Conservation (phyloP, 352 stramenopile species). For the Saprolegnia parasitica region DNA sequence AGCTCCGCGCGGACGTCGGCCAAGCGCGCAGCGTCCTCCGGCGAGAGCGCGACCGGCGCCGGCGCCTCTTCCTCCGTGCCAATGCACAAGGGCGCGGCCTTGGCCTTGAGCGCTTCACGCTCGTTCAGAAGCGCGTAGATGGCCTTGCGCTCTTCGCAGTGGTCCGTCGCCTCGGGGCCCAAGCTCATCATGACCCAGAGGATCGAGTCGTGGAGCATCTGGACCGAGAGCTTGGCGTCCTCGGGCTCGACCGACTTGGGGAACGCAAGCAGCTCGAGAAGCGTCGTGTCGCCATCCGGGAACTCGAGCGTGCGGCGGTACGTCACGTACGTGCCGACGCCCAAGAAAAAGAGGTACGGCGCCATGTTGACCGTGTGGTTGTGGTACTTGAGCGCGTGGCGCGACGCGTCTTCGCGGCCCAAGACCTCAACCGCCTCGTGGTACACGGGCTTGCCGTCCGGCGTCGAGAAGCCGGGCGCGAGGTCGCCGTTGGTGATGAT, state of each 20-base stretch:
- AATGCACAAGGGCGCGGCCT: constrained; percentile 51
- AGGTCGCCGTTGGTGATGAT: constrained; percentile 77
- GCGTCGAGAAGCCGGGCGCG: constrained; percentile 55
- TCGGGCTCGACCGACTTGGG: constrained; percentile 59
- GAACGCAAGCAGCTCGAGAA: constrained; percentile 69
- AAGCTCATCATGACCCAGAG: constrained; percentile 69
- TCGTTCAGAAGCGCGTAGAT: constrained; percentile 66
- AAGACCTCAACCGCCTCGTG: constrained; percentile 51
- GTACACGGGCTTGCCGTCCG: constrained; percentile 56
- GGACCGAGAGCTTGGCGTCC: constrained; percentile 61
- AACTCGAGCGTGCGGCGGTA: constrained; percentile 69
- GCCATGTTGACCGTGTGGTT: constrained; percentile 84
- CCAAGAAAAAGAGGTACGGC: constrained; percentile 75
- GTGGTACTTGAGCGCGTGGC: constrained; percentile 72
- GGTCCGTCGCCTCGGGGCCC: constrained; percentile 58
- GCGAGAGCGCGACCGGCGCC: constrained; percentile 33
- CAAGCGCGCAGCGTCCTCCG: constrained; percentile 44
- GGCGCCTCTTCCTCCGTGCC: constrained; percentile 41
- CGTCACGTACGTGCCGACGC: constrained; percentile 71
- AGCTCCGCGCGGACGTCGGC: constrained; percentile 47
- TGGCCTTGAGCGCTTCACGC: constrained; percentile 60
- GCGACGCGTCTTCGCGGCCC: constrained; percentile 43
- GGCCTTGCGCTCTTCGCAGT: constrained; percentile 62
- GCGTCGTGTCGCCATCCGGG: constrained; percentile 62
- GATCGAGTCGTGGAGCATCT: constrained; percentile 74